These are phyloP conservation scores for Penstemon barbatus DNA, from an alignment of 257 asterid species.

Conservation along the genomic window DNA sequence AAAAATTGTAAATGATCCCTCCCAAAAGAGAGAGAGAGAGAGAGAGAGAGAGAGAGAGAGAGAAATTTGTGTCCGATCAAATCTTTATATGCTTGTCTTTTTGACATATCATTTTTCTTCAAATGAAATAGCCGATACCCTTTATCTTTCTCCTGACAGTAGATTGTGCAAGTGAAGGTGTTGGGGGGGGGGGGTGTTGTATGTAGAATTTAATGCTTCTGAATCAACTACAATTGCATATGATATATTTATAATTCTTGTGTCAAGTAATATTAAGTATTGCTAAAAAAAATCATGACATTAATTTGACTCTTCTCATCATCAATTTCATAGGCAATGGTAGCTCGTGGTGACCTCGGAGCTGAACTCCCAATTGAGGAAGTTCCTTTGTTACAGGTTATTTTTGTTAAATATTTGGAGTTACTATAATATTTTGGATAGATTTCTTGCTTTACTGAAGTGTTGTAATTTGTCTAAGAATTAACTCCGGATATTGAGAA, in stretches of 20 bases:
- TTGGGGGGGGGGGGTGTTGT: background rate
- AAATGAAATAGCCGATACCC: too few species aligned
- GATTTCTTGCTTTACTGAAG: conserved; percentile 20
- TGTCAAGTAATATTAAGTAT: conserved; percentile 1
- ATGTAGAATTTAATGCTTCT: background rate
- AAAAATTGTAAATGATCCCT: too few species aligned
- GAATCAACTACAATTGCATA: background rate
- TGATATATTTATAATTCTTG: conserved; percentile 17
- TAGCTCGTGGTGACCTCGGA: conserved; percentile 99
- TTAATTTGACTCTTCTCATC: conserved; percentile 1
- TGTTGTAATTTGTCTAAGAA: background rate
- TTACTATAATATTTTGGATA: conserved; percentile 9
- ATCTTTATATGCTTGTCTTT: too few species aligned
- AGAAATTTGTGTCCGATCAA: too few species aligned
- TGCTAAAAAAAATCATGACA: conserved; percentile 18
- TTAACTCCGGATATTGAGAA: conserved; percentile 8
- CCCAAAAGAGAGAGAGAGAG: too few species aligned
- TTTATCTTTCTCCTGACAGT: too few species aligned
- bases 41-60: too few species aligned
- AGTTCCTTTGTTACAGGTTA: conserved; percentile 96
- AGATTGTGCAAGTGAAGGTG: background rate
- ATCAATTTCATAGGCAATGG: conserved; percentile 83
- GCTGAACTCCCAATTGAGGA: conserved; percentile 99
- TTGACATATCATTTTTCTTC: too few species aligned
- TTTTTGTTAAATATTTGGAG: conserved; percentile 10